These are phyloP conservation scores for Trichoderma sp. DNA, from an alignment of 2,329 filamentous ascomycete genomes.

Conservation along the genomic window DNA sequence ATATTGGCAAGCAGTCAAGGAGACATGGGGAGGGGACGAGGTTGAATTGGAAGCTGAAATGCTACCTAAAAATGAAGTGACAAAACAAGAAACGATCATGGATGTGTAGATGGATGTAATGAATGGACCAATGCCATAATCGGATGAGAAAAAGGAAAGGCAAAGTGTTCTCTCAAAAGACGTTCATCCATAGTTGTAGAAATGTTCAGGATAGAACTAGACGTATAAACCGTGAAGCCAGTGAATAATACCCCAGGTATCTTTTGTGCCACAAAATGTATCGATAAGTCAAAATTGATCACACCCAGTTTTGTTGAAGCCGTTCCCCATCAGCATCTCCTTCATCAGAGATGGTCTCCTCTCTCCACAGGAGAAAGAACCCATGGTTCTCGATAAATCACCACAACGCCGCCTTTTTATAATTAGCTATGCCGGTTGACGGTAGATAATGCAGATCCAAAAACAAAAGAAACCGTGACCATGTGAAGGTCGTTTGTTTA, in stretches of 20 bases:
- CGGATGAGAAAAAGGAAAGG: neutral
- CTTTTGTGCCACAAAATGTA: neutral
- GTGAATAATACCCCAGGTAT: neutral
- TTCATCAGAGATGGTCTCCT: neutral
- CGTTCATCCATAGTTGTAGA: neutral
- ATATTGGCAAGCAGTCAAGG: conserved; percentile 53
- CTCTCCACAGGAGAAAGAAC: neutral
- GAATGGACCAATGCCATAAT: neutral
- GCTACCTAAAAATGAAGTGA: neutral
- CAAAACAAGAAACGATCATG: neutral
- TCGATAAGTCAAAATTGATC: neutral
- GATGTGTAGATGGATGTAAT: neutral
- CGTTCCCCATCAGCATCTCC: neutral
- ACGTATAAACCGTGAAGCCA: neutral
- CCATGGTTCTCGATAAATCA: neutral
- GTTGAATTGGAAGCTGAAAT: neutral
- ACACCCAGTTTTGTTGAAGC: neutral
- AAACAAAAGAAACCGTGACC: neutral
- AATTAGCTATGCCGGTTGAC: neutral
- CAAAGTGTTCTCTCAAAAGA: neutral
- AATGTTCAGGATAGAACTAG: neutral
- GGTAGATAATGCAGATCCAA: neutral
- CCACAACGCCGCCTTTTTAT: neutral
- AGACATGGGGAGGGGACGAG: conserved; percentile 47
- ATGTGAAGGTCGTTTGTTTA: neutral